Evolutionary conservation across 2,329 filamentous ascomycete species (phyloP).

Genomic region (Diaporthe velutina): DNA sequence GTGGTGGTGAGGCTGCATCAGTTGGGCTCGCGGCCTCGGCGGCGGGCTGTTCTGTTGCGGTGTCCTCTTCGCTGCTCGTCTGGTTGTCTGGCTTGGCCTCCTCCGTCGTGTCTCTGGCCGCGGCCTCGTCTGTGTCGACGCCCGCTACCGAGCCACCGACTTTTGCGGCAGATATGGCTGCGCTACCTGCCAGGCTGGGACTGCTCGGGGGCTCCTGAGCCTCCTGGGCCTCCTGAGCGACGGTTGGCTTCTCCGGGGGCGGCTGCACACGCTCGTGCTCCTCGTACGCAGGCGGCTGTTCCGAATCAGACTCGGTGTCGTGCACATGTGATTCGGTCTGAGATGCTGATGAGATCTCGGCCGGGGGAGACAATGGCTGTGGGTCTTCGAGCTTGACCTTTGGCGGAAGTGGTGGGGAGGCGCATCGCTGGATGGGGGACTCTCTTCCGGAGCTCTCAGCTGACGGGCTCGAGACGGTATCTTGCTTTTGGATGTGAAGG

Average conservation of each 20-base stretch:
- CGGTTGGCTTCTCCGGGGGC: slow-evolving; percentile 34
- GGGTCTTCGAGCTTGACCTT: slow-evolving; percentile 34
- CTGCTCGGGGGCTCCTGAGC: background rate
- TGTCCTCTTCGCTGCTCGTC: background rate
- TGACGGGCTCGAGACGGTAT: slow-evolving; percentile 5
- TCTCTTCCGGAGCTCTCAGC: background rate
- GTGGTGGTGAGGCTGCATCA: slow-evolving; percentile 4
- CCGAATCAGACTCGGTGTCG: background rate
- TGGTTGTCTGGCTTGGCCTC: background rate
- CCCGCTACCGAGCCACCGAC: slow-evolving; percentile 7
- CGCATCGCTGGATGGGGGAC: slow-evolving; percentile 22
- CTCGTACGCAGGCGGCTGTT: slow-evolving; percentile 36
- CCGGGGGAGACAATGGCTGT: background rate
- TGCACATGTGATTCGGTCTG: background rate
- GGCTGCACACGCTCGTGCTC: slow-evolving; percentile 25
- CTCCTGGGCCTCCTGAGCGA: background rate
- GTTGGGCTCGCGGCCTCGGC: background rate
- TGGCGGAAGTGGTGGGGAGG: slow-evolving; percentile 37
- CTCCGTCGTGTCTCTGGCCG: background rate
- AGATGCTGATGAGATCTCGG: background rate
- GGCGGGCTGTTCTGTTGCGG: background rate
- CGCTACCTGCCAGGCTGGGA: background rate
- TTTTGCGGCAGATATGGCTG: background rate
- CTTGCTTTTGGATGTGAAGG: slow-evolving; percentile 31
- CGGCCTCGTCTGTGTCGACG: background rate